Conservation (phyloP, 2,329 filamentous ascomycete species). For the Coniochaeta ligniaria region DNA sequence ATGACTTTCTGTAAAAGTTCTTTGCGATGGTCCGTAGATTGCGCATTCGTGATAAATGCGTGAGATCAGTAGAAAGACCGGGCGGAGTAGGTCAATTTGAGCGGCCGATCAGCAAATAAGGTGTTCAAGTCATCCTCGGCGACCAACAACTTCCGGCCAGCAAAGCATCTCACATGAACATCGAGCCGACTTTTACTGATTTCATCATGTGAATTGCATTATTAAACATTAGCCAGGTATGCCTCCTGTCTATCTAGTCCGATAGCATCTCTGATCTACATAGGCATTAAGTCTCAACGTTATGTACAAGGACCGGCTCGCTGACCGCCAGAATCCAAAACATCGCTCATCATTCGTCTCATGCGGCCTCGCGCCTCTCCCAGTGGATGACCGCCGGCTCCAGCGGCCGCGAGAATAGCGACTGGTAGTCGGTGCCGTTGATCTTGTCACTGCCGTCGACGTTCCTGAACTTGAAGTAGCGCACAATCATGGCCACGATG, state of each 20-base stretch:
- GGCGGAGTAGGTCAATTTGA: background rate
- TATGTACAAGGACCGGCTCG: background rate
- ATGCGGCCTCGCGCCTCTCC: conserved; percentile 55
- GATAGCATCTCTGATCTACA: background rate
- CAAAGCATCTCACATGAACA: background rate
- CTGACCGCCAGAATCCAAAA: background rate
- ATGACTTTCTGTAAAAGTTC: background rate
- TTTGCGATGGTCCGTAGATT: background rate
- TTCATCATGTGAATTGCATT: background rate
- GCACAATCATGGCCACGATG: conserved; percentile 70
- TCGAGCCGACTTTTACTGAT: too few relatives aligned
- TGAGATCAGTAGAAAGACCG: background rate
- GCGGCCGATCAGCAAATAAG: too few relatives aligned
- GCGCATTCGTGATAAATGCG: background rate
- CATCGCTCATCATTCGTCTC: conserved; percentile 1
- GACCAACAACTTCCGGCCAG: background rate
- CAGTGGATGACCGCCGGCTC: conserved; percentile 67
- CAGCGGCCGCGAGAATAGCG: conserved; percentile 66
- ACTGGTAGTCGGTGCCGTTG: conserved; percentile 61
- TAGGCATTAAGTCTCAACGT: background rate
- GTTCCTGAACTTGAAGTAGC: conserved; percentile 74
- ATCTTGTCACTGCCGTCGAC: conserved; percentile 62
- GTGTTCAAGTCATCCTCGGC: background rate
- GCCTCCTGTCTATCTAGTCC: background rate
- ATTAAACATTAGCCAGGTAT: background rate